Base-by-base conservation (phyloP, 1,284 basidiomycete genomes). In the Cryptococcus sp. region DNA sequence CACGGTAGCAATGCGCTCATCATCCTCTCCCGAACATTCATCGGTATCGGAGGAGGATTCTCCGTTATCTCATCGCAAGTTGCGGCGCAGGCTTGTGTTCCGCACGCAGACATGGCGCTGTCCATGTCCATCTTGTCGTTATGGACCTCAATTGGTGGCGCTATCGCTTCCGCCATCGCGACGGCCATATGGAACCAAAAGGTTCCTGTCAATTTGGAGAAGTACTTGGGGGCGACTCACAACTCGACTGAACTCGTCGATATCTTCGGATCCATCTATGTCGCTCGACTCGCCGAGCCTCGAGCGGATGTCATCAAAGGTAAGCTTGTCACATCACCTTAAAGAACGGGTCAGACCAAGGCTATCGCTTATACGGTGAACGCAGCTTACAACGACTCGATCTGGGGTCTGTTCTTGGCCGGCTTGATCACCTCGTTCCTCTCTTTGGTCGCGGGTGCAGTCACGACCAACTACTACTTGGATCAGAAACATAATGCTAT, bases 121-220 rank as follows among this genome's bases (percentile, higher is more conserved):
- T 73, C 78, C 40, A 76, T 76, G 53, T 70, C 78, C 5, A 67
- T 77, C 23, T 69, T 81, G 11, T 66, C 69, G 39, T 66, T 81
- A 45, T 79, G 78, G 72, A 75, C 77, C 0, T 68, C 67, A n/a
- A 66, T 80, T 19, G 80, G 78, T 25, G 75, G 75, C n/a, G 68
- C 74, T 0, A 73, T 79, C 54, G 78, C 74, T 0, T 66, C 66
- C 1, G 76, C 76, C 5, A 75, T 73, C 47, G 60, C 73, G 1
- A 67, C 67, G 7, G 71, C 74, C 5, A 67, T 78, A n/a, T 80
- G 78, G 74, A 71, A 67, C 31, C 55, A 71, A 40, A 48, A 58
- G 38, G 57, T 79, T 7, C 70, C 71, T 5, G 52, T 54, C 55
- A 44, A 62, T 19, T 55, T 71, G 50, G 49, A 61, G 17, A 50